A percentile compares a stretch with the other conserved stretches of the same genome.
Conservation (phyloP, 2,329 filamentous ascomycete species). For the Aspergillus sp. region DNA sequence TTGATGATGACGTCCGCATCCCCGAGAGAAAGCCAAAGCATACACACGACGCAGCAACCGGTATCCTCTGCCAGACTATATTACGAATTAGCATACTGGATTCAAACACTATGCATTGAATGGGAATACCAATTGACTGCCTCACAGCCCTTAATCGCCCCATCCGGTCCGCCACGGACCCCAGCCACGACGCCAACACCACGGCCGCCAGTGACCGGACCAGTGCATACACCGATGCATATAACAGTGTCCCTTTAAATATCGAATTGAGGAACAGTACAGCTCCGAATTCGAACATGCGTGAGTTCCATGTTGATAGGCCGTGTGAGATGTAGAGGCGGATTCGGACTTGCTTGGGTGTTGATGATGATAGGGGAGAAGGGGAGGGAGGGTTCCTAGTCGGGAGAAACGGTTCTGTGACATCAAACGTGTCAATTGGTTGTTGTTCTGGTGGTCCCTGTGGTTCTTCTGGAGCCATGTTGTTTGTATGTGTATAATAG, state of each 20-base stretch:
- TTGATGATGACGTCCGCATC: background rate
- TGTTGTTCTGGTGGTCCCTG: background rate
- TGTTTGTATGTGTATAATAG: background rate
- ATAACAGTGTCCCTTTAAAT: constrained; percentile 54
- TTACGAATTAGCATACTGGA: constrained; percentile 2
- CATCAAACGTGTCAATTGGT: background rate
- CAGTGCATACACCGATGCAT: constrained; percentile 61
- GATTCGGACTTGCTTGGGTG: background rate
- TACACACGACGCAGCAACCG: constrained; percentile 42
- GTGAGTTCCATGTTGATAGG: constrained; percentile 57
- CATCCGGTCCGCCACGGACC: constrained; percentile 50
- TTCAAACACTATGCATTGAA: background rate
- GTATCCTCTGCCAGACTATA: constrained; percentile 28
- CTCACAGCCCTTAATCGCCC: constrained; percentile 46
- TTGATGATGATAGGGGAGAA: too few species aligned
- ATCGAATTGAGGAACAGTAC: constrained; percentile 51
- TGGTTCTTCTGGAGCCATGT: background rate
- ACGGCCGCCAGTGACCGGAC: constrained; percentile 51
- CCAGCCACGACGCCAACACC: constrained; percentile 51
- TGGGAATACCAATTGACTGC: constrained; percentile 37
- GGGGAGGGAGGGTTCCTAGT: background rate
- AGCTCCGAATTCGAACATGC: constrained; percentile 56
- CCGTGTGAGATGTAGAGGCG: constrained; percentile 51
- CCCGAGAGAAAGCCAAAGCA: constrained; percentile 35
- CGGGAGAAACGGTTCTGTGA: background rate